Evolutionary conservation across 805 yeast species (phyloP).

Genomic region (Jamesozyma spencerorum): DNA sequence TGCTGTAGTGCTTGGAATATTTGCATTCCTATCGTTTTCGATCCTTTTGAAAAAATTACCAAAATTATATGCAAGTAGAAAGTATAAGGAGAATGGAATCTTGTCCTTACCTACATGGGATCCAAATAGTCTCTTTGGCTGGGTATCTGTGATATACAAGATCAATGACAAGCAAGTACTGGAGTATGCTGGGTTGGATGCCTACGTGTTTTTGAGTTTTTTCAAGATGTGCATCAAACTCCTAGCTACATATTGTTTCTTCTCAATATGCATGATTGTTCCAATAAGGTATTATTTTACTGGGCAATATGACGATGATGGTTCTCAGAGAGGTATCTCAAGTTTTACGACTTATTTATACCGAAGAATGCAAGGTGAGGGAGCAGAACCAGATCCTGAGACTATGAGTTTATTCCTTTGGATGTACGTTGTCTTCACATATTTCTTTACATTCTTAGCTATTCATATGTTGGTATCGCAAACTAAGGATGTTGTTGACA

Average conservation of each 20-base stretch:
- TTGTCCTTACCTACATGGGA: slow-evolving; percentile 29
- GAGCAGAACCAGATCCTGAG: slow-evolving; percentile 27
- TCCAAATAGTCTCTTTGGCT: slow-evolving; percentile 54
- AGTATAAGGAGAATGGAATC: slow-evolving; percentile 26
- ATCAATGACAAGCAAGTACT: slow-evolving; percentile 69
- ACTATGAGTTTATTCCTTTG: slow-evolving; percentile 52
- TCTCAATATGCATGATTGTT: slow-evolving; percentile 67
- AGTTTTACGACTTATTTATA: not conserved
- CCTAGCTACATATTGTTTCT: slow-evolving; percentile 51
- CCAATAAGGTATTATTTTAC: slow-evolving; percentile 80
- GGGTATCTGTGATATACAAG: slow-evolving; percentile 61
- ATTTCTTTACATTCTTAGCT: slow-evolving; percentile 67
- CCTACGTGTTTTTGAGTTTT: slow-evolving; percentile 82
- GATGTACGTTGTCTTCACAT: slow-evolving; percentile 83
- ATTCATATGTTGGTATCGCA: slow-evolving; percentile 53
- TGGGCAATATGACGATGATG: slow-evolving; percentile 59
- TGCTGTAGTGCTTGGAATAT: slow-evolving; percentile 57
- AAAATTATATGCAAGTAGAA: slow-evolving; percentile 74
- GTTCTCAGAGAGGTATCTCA: slow-evolving; percentile 30
- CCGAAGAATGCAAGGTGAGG: slow-evolving; percentile 16
- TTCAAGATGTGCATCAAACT: slow-evolving; percentile 80
- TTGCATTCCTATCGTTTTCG: slow-evolving; percentile 64
- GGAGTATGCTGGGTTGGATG: slow-evolving; percentile 89
- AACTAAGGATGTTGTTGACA: slow-evolving; percentile 62
- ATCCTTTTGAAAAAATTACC: slow-evolving; percentile 66